Percentiles rank a stretch among this genome's conserved stretches.
phyloP scores from a whole-genome alignment of 352 stramenopile species.

The Globisporangium emineosum region DNA sequence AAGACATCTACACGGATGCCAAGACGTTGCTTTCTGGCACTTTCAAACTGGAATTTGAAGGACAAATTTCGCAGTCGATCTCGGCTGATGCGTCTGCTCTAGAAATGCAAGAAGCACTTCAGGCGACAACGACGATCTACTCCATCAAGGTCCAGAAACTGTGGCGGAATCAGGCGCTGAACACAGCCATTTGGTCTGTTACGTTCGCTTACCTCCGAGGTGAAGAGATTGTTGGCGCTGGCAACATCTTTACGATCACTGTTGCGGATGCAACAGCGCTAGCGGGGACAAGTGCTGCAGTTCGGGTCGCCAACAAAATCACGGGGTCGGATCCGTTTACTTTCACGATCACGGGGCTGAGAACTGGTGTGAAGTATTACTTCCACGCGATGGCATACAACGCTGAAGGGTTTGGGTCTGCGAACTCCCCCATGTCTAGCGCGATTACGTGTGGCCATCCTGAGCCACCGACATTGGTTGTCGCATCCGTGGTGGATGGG shows the following conservation, averaged over 20 bases:
- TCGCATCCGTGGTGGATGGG: conserved; percentile 50
- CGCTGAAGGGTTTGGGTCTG: conserved; percentile 48
- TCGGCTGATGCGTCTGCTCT: conserved; percentile 66
- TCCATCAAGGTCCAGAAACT: conserved; percentile 74
- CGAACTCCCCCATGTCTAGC: conserved; percentile 56
- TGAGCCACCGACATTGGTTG: conserved; percentile 36
- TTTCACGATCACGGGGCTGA: conserved; percentile 53
- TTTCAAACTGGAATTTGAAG: conserved; percentile 91
- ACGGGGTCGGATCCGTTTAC: conserved; percentile 91
- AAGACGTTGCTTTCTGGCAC: conserved; percentile 54
- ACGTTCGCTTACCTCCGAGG: conserved; percentile 92
- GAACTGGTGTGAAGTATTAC: conserved; percentile 58
- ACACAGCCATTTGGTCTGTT: conserved; percentile 88
- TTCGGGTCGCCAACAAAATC: conserved; percentile 78
- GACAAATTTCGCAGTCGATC: conserved; percentile 73
- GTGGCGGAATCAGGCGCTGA: conserved; percentile 32
- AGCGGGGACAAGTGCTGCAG: conserved; percentile 51
- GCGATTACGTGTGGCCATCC: conserved; percentile 58
- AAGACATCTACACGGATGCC: conserved; percentile 84
- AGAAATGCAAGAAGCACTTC: conserved; percentile 81
- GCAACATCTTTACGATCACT: conserved; percentile 86
- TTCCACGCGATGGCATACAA: conserved; percentile 86
- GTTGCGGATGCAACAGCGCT: conserved; percentile 46
- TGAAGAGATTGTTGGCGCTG: conserved; percentile 89
- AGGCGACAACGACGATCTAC: conserved; percentile 81